Base-by-base conservation (phyloP, 2,329 filamentous ascomycete species). In the Chrysoporthe cubensis region DNA sequence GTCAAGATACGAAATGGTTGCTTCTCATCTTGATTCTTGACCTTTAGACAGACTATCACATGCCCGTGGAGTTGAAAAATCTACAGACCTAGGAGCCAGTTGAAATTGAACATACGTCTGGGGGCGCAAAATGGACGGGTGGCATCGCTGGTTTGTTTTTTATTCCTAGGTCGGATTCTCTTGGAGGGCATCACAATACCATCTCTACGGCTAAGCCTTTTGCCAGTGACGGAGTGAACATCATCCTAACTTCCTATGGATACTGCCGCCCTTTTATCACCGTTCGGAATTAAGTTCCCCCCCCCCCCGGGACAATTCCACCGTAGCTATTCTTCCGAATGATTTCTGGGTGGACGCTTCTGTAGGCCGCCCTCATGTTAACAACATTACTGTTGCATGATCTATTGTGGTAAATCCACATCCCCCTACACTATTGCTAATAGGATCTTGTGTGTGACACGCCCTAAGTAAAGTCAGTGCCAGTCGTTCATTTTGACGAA, bases 21-120 rank as follows among this genome's bases (percentile, higher is more conserved):
- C 43, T 43, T 50, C 40, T 37, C 58, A 34, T 42, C 34, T 48
- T 32, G 21, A 43, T n/a, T 16, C 32, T 13, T 5, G 18, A 26
- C 21, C 26, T 16, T 44, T 21, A n/a, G 8, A 44, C 6, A 14
- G 57, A 54, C 26, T 50, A 43, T 57, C 16, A 56, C 9, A 60
- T 48, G 46, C 26, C 26, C 50, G 48, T 21, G 32, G 63, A 56
- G 32, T 66, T 66, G 21, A 54, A 3, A 32, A 32, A 54, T 32
- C 50, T 32, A 16, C 50, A 54, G 64, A 60, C 46, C 60, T 68
- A 61, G 63, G 60, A 57, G 69, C 66, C 64, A 64, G 52, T 64
- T 70, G 52, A 60, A 52, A 62, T 68, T 54, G 66, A 64, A 61
- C 18, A 62, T 46, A 50, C 57, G 61, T 65, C 34, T 67, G 65